These are phyloP conservation scores for Calocera cornea DNA, from an alignment of 768 basidiomycete species.

Conservation along the genomic window DNA sequence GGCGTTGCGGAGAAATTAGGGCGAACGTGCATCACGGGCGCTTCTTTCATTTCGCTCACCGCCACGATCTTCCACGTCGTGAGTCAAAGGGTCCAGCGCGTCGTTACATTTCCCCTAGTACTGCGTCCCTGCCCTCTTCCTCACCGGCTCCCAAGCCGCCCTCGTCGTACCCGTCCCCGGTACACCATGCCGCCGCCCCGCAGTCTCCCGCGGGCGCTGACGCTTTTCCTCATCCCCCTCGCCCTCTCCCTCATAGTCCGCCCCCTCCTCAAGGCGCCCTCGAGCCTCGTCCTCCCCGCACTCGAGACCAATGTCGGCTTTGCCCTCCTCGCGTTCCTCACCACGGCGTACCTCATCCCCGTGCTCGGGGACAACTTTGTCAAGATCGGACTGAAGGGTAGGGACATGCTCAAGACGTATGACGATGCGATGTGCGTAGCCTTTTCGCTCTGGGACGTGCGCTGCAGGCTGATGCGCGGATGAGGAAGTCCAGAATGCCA, in stretches of 20 bases:
- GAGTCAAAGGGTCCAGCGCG: not conserved
- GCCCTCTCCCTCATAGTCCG: slow-evolving; percentile 61
- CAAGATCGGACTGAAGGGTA: slow-evolving; percentile 67
- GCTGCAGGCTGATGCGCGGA: slow-evolving; percentile 1
- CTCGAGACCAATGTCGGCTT: slow-evolving; percentile 72
- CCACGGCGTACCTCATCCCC: slow-evolving; percentile 68
- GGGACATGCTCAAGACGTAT: slow-evolving; percentile 76
- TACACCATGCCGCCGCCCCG: not conserved
- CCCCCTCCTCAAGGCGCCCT: slow-evolving; percentile 54
- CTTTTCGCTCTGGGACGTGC: not conserved
- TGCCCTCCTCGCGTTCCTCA: slow-evolving; percentile 67
- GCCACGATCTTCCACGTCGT: slow-evolving; percentile 2
- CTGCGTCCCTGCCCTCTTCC: not conserved
- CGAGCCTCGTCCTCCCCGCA: slow-evolving; percentile 35
- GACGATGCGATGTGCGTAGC: slow-evolving; percentile 49
- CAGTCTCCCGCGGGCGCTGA: not conserved
- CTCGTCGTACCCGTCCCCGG: not conserved
- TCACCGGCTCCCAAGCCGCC: not conserved
- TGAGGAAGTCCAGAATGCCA: slow-evolving; percentile 76
- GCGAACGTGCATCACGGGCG: not conserved
- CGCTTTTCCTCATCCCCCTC: slow-evolving; percentile 39
- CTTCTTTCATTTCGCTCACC: not conserved
- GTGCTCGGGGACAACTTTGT: slow-evolving; percentile 67
- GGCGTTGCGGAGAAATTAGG: not conserved
- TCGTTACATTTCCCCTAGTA: not conserved